A percentile compares a stretch with the other conserved stretches of the same genome.
Evolutionary conservation across 1,284 basidiomycete genomes (phyloP).

Genomic region (Naganishia albida): DNA sequence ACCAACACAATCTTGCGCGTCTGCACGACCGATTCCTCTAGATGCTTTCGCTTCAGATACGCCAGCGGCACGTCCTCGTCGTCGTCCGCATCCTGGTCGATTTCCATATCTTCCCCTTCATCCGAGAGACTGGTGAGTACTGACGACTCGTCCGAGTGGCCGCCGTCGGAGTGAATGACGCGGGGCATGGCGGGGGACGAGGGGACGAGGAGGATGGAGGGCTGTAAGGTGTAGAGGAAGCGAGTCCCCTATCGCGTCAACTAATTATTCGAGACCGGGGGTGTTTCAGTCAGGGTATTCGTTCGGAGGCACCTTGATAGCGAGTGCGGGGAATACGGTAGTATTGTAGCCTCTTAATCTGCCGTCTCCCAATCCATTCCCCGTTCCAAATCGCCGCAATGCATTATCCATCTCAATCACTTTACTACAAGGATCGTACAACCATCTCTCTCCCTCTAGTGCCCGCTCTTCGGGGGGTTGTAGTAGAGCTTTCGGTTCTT

Average conservation of each 20-base stretch:
- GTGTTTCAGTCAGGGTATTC: background rate
- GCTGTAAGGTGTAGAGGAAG: background rate
- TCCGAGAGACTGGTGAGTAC: background rate
- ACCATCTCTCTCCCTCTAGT: slow-evolving; percentile 40
- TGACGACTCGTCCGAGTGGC: background rate
- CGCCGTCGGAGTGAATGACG: slow-evolving; percentile 1
- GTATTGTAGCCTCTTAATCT: no score
- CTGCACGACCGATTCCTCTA: background rate
- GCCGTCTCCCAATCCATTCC: no score
- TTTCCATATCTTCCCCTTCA: no score
- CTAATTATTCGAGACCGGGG: background rate
- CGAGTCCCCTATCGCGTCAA: background rate
- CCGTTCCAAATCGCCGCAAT: no score
- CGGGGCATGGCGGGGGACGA: background rate
- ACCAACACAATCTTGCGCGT: background rate
- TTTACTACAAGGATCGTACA: background rate
- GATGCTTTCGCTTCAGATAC: background rate
- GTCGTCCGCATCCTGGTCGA: background rate
- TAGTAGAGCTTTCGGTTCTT: slow-evolving; percentile 81
- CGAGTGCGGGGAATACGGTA: no score
- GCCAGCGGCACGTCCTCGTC: background rate
- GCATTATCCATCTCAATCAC: background rate
- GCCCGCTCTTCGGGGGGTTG: slow-evolving; percentile 28
- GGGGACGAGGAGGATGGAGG: background rate
- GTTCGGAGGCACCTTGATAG: background rate